A percentile compares a stretch with the other conserved stretches of the same genome.
These are phyloP conservation scores for Rosa rugosa DNA, from an alignment of 306 rosid species.

Conservation along the genomic window DNA sequence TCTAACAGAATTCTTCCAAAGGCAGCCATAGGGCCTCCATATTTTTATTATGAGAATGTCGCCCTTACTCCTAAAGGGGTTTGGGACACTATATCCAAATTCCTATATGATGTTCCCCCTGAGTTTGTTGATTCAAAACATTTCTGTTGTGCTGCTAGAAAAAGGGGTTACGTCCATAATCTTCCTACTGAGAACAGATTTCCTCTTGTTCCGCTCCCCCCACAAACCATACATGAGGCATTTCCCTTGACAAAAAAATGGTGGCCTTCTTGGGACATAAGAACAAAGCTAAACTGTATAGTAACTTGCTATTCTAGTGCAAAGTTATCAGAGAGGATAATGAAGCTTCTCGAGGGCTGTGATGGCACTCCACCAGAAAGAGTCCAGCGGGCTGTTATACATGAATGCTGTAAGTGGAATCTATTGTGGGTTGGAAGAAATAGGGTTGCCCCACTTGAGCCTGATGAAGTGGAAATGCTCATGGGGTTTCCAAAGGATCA, in stretches of 20 bases:
- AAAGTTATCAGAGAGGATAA: slow-evolving; percentile 61
- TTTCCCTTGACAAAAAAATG: slow-evolving; percentile 76
- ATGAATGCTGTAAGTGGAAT: slow-evolving; percentile 91
- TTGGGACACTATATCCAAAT: slow-evolving; percentile 80
- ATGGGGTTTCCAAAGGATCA: slow-evolving; percentile 91
- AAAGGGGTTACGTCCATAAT: slow-evolving; percentile 89
- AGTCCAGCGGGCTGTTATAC: slow-evolving; percentile 57
- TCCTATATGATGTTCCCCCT: slow-evolving; percentile 71
- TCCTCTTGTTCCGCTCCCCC: slow-evolving; percentile 78
- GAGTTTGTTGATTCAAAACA: slow-evolving; percentile 88
- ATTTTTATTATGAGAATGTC: slow-evolving; percentile 92
- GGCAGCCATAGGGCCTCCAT: slow-evolving; percentile 78
- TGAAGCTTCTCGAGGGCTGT: slow-evolving; percentile 61
- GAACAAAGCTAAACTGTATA: slow-evolving; percentile 75
- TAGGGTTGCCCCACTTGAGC: slow-evolving; percentile 90
- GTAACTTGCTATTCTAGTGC: slow-evolving; percentile 79
- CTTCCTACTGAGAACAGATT: slow-evolving; percentile 70
- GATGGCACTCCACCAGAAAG: slow-evolving; percentile 57
- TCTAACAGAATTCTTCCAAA: slow-evolving; percentile 53
- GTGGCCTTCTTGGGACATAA: slow-evolving; percentile 95
- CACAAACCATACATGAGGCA: slow-evolving; percentile 70
- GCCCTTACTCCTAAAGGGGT: slow-evolving; percentile 94
- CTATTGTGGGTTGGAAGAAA: slow-evolving; percentile 95
- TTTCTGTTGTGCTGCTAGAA: slow-evolving; percentile 94
- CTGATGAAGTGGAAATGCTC: slow-evolving; percentile 84